Percentiles rank a stretch among this genome's conserved stretches.
phyloP scores from a whole-genome alignment of 2,329 filamentous ascomycete genomes.

The Talaromyces sp. region DNA sequence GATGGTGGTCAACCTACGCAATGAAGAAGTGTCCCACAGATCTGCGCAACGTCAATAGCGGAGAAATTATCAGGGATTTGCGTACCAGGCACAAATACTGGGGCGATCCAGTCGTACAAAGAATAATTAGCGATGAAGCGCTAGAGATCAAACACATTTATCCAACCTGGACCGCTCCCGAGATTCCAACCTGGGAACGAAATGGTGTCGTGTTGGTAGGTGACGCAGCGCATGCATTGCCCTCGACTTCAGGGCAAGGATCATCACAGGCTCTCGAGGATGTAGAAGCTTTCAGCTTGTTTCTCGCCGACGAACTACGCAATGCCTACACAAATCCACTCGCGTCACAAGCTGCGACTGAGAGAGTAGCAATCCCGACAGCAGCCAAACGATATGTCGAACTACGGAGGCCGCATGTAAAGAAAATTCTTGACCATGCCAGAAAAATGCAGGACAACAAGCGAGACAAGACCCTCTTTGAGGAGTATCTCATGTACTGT shows the following conservation, averaged over 20 bases:
- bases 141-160: constrained; percentile 44
- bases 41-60: constrained; percentile 29
- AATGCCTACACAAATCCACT: constrained; percentile 12
- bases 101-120: constrained; percentile 45
- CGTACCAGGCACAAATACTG: constrained; percentile 43
- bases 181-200: constrained; percentile 47
- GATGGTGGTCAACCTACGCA: constrained; percentile 48
- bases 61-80: constrained; percentile 35
- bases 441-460: constrained; percentile 35
- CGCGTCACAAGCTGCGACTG: constrained; percentile 5
- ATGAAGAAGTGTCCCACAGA: constrained; percentile 30
- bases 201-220: constrained; percentile 53
- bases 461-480: constrained; percentile 29
- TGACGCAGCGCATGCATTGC: constrained; percentile 57
- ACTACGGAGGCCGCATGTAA: constrained; percentile 35
- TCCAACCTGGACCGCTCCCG: constrained; percentile 48
- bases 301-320: constrained; percentile 35
- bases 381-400: constrained; percentile 33
- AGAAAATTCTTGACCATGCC: constrained; percentile 31
- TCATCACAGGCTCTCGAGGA: constrained; percentile 57
- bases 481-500: constrained; percentile 39
- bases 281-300: constrained; percentile 45
- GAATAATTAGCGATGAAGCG: constrained; percentile 34
- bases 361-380: constrained; percentile 24
- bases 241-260: constrained; percentile 54